phyloP scores from a whole-genome alignment of 163 green algal species.

The Picocystis sp. region DNA sequence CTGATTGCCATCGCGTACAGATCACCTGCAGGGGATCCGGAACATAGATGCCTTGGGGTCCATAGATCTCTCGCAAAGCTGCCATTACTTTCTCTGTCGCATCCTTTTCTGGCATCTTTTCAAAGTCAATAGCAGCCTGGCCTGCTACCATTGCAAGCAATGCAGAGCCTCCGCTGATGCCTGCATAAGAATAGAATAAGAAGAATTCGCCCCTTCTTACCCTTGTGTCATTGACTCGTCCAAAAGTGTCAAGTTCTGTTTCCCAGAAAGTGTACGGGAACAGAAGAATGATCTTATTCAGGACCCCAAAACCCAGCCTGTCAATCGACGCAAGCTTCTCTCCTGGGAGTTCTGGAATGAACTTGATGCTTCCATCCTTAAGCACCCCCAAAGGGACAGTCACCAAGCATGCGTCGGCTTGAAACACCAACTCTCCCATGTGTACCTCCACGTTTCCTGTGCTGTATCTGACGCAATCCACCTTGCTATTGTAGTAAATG shows the following conservation, averaged over 20 bases:
- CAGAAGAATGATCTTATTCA: slow-evolving; percentile 79
- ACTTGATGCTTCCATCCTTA: slow-evolving; percentile 31
- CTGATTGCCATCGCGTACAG: slow-evolving; percentile 62
- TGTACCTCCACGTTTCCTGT: slow-evolving; percentile 42
- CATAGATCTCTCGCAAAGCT: slow-evolving; percentile 56
- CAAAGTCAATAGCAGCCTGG: slow-evolving; percentile 47
- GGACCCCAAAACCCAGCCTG: slow-evolving; percentile 59
- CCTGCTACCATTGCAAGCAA: slow-evolving; percentile 69
- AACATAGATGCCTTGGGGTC: slow-evolving; percentile 38
- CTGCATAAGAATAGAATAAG: slow-evolving; percentile 75
- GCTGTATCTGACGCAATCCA: slow-evolving; percentile 35
- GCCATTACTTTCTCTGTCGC: slow-evolving; percentile 44
- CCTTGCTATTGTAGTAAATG: slow-evolving; percentile 51
- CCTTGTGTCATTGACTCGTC: slow-evolving; percentile 27
- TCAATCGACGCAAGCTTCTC: slow-evolving; percentile 45
- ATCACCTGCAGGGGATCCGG: slow-evolving; percentile 55
- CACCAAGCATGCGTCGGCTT: slow-evolving; percentile 50
- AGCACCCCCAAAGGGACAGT: slow-evolving; percentile 73
- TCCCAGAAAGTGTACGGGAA: slow-evolving; percentile 78
- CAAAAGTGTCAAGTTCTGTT: slow-evolving; percentile 65
- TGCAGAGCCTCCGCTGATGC: slow-evolving; percentile 45
- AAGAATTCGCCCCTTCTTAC: slow-evolving; percentile 61
- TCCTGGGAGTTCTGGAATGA: slow-evolving; percentile 4
- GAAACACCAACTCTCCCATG: slow-evolving; percentile 19
- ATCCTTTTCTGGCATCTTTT: slow-evolving; percentile 30